Conservation (phyloP, 2,329 filamentous ascomycete species). For the Bertia moriformis region DNA sequence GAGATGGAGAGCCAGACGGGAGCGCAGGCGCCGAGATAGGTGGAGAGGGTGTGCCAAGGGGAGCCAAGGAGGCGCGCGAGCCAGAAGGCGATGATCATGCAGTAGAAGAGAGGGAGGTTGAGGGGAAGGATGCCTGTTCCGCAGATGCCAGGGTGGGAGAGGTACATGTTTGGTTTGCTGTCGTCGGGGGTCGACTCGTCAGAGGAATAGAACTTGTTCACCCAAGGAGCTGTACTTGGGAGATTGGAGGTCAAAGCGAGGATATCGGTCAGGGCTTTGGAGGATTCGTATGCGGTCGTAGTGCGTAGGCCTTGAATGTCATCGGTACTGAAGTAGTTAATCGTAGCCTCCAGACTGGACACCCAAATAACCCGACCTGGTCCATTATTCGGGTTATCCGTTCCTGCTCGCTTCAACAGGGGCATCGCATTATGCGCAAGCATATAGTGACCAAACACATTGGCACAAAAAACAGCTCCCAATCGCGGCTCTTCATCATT, state of each 20-base stretch:
- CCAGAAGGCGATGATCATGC: neutral
- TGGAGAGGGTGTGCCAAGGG: conserved; percentile 1
- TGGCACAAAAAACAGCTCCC: neutral
- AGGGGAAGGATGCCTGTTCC: neutral
- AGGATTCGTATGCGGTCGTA: neutral
- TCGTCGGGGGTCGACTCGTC: neutral
- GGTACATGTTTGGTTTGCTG: neutral
- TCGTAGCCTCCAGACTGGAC: neutral
- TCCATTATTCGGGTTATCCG: neutral
- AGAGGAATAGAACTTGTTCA: neutral
- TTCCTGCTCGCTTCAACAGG: neutral
- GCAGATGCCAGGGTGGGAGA: conserved; percentile 1
- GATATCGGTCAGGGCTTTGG: neutral
- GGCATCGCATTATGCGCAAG: neutral
- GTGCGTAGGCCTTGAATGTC: neutral
- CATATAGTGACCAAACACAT: neutral
- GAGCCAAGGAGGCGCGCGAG: neutral
- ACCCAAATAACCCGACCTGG: neutral
- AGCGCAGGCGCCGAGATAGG: neutral
- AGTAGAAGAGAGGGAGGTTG: neutral
- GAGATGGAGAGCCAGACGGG: neutral
- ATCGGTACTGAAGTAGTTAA: neutral
- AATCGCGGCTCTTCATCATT: neutral
- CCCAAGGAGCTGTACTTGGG: neutral
- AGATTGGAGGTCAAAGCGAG: neutral